Base-by-base conservation (phyloP, 116 monocot genomes). In the Trichopus zeylanicus region DNA sequence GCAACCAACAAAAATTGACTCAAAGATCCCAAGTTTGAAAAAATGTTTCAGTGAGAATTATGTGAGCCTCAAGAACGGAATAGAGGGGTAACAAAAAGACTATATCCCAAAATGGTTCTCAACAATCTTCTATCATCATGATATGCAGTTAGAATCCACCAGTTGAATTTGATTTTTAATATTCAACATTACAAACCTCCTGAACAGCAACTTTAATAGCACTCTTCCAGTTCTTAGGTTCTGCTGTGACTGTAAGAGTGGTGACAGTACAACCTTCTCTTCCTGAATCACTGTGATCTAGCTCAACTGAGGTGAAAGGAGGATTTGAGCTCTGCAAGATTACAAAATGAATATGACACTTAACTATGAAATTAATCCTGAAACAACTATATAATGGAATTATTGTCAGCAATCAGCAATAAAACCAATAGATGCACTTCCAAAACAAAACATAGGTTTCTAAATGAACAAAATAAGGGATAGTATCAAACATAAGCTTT, bases 191-290 rank as follows among this genome's bases (percentile, higher is more conserved):
- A 67, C 77, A 76, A 29, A 99, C 99, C 92, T 99, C 99, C 13
- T 99, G 91, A 56, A 92, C 99, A 56, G 99, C 99, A 74, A 99
- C 88, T 81, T 80, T 88, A 33, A 99, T 80, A 35, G 99, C 99
- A 67, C 57, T 73, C 56, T 76, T 72, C 99, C 99, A 99, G 51
- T 88, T 99, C 68, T 77, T 73, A 33, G 99, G 88, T 60, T 99
- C 99, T 7, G 99, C 85, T 55, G 99, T 85, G 29, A 99, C 80
- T 26, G 92, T 92, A 58, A 99, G 88, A 31, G 99, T 92, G 47
- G 99, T 99, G 27, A 99, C 99, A 21, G 99, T 91, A 75, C 99
- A 99, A 53, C 99, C 99, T 74, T 99, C 99, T 51, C 99, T 85
- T 66, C 88, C 99, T 16, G 99, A 91, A 72, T 99, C 99, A 76